Conservation (phyloP, 352 stramenopile species). For the Aphanomyces cochlioides region DNA sequence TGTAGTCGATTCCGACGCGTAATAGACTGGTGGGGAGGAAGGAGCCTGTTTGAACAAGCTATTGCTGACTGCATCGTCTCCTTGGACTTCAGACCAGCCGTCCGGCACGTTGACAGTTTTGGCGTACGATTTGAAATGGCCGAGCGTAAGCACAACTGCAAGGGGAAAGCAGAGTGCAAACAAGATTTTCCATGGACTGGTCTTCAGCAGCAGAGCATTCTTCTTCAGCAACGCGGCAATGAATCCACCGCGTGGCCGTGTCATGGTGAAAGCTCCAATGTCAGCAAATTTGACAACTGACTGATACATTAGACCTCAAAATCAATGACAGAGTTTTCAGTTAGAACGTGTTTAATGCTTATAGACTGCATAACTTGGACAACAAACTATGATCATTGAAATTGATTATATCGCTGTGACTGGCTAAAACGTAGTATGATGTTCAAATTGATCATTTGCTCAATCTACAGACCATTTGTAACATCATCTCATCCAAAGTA, state of each 20-base stretch:
- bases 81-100: neutral
- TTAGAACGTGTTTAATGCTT: too few relatives aligned
- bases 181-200: constrained; percentile 25
- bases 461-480: too few relatives aligned
- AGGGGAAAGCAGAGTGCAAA: constrained; percentile 63
- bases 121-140: neutral
- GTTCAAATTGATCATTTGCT: too few relatives aligned
- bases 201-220: constrained; percentile 18
- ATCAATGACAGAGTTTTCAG: too few relatives aligned
- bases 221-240: constrained; percentile 21
- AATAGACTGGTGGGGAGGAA: constrained; percentile 31
- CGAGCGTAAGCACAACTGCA: constrained; percentile 56
- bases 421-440: too few relatives aligned
- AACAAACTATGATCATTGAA: too few relatives aligned
- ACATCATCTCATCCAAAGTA: too few relatives aligned
- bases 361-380: too few relatives aligned
- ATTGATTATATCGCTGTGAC: too few relatives aligned
- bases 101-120: constrained; percentile 2
- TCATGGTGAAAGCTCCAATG: neutral
- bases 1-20: constrained; percentile 47
- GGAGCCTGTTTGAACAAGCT: neutral
- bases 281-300: too few relatives aligned
- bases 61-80: neutral
- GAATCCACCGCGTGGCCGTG: neutral
- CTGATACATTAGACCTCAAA: too few relatives aligned